Evolutionary conservation across 1,284 basidiomycete species (phyloP), one percentile per base, ranked within the genome.

Genomic region (Inonotus obliquus): DNA sequence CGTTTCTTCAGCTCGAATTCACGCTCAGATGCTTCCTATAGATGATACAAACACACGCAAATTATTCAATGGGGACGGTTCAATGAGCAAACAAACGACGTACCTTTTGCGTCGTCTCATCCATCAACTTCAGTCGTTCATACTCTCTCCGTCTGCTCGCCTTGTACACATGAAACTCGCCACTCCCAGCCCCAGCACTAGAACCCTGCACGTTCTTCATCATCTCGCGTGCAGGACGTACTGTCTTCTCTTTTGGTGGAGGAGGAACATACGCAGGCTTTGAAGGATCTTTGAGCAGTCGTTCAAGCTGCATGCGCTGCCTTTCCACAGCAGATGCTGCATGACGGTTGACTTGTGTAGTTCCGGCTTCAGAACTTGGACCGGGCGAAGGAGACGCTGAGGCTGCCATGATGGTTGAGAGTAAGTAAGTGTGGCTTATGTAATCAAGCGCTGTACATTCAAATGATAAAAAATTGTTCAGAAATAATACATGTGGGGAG

Each of bases 101-200:
- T 67, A 95, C 96, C 75, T 90, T 89, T 69, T 83, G 80, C 9
- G 86, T 75, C 66, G 86, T 78, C 65, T 97, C 94, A 66, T 97
- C 93, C 82, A 99, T 87, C 9, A 96, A 69, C 76, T 92, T 94
- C 59, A 99, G 73, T 54, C 97, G 79, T 74, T 99, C 97, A 69
- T 96, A 98, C 76, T 99, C 97, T 70, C 96, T 81, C 70, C 96
- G 81, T 65, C 97, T 79, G 66, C 89, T 87, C 49, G 97, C 95
- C 74, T 99, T 99, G 80, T 99, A 99, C 3, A 99, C 97, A 72
- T 99, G 97, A 69, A 97, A 97, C 74, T 97, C 95, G 54, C 94
- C 94, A 66, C 91, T 94, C 53, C 95, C 95, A 17, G 95, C 93
- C 59, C 91, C 95, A 1, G 94, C 92, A 74, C 90, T 92, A 9